Conservation (phyloP, 495 filamentous ascomycete species). For the Daldinia grandis region DNA sequence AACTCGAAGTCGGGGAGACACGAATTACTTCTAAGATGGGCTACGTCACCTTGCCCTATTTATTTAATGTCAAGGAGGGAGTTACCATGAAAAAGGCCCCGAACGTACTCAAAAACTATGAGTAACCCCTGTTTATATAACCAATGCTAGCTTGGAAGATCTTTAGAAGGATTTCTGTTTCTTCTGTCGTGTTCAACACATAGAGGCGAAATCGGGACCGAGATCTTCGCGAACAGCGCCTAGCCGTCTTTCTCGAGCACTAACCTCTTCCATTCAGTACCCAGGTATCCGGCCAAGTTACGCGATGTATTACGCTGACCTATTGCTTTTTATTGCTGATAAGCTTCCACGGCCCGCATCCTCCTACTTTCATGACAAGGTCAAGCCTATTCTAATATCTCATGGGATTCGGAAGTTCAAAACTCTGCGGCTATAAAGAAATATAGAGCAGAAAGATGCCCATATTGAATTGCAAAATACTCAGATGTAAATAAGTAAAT, state of each 20-base stretch:
- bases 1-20: slow-evolving; percentile 71
- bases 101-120: background rate
- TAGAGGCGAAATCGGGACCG: slow-evolving; percentile 42
- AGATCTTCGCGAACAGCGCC: slow-evolving; percentile 67
- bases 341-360: slow-evolving; percentile 18
- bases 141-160: slow-evolving; percentile 33
- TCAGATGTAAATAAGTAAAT: background rate
- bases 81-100: slow-evolving; percentile 64
- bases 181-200: slow-evolving; percentile 33
- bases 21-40: slow-evolving; percentile 62
- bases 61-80: slow-evolving; percentile 68
- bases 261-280: slow-evolving; percentile 59
- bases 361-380: slow-evolving; percentile 12
- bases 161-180: slow-evolving; percentile 15
- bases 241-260: slow-evolving; percentile 81
- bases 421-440: slow-evolving; percentile 8
- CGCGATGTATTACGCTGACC: slow-evolving; percentile 24
- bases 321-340: slow-evolving; percentile 31
- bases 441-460: slow-evolving; percentile 6
- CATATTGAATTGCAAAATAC: background rate
- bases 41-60: slow-evolving; percentile 73
- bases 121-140: slow-evolving; percentile 30
- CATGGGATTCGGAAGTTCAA: slow-evolving; percentile 6
- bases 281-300: slow-evolving; percentile 21
- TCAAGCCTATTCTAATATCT: slow-evolving; percentile 5